A percentile compares a stretch with the other conserved stretches of the same genome.
Conservation (phyloP, 192 early-diverging fungal genomes). For the Podochytrium sp. region DNA sequence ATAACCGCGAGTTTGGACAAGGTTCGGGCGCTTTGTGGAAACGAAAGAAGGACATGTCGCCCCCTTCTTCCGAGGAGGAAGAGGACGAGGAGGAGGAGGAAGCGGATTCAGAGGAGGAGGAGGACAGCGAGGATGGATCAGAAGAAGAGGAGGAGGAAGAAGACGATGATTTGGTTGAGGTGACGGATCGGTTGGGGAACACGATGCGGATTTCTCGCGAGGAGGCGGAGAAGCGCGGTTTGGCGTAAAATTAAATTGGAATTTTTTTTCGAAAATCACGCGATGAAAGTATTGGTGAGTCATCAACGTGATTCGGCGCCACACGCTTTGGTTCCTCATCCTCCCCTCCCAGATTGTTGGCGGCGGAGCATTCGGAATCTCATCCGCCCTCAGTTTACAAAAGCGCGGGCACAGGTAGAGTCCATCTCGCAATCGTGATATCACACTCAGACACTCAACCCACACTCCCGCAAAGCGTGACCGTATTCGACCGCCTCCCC, state of each 20-base stretch:
- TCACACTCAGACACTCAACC: too few relatives aligned
- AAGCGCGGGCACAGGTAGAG: slow-evolving; percentile 11
- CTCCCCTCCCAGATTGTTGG: slow-evolving; percentile 44
- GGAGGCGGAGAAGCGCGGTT: slow-evolving; percentile 8
- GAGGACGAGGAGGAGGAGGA: slow-evolving; percentile 37
- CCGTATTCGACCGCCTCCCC: slow-evolving; percentile 20
- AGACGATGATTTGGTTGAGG: slow-evolving; percentile 36
- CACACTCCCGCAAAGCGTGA: too few relatives aligned
- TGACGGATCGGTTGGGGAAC: slow-evolving; percentile 42
- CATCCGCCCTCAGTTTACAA: slow-evolving; percentile 33
- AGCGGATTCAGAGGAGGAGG: slow-evolving; percentile 26
- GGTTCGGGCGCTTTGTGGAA: slow-evolving; percentile 33
- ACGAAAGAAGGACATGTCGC: slow-evolving; percentile 43
- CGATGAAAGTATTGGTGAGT: background rate
- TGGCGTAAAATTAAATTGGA: background rate
- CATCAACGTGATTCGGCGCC: too few relatives aligned
- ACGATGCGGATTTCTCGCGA: slow-evolving; percentile 27
- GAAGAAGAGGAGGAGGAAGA: slow-evolving; percentile 59
- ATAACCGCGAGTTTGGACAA: slow-evolving; percentile 37
- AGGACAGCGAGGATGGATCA: slow-evolving; percentile 53
- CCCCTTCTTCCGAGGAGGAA: slow-evolving; percentile 59
- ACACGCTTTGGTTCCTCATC: too few relatives aligned
- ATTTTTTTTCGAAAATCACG: background rate
- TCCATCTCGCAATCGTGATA: too few relatives aligned
- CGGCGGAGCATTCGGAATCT: slow-evolving; percentile 45